A percentile compares a stretch with the other conserved stretches of the same genome.
phyloP scores from a whole-genome alignment of 495 filamentous ascomycete genomes.

The Talaromyces adpressus region DNA sequence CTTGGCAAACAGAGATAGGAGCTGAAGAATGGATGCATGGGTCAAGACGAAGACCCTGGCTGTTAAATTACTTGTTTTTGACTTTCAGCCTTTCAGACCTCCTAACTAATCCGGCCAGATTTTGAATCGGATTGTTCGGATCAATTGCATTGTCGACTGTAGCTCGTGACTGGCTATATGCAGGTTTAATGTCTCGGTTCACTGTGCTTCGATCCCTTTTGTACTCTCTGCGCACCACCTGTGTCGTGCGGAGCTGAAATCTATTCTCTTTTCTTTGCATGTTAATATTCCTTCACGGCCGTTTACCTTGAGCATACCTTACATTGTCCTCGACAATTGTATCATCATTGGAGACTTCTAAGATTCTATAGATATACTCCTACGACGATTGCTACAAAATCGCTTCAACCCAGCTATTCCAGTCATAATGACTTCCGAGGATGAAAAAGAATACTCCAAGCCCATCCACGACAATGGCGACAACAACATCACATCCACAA shows the following conservation, averaged over 20 bases:
- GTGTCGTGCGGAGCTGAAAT: background rate
- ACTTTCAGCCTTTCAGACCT: background rate
- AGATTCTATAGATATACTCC: background rate
- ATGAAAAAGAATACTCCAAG: slow-evolving; percentile 1
- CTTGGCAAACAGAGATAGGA: background rate
- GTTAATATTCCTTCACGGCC: background rate
- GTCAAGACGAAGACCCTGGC: background rate
- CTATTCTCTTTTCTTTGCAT: background rate
- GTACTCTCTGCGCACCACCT: background rate
- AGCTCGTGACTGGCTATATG: background rate
- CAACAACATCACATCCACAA: background rate
- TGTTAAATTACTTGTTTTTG: background rate
- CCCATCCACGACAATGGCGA: slow-evolving; percentile 1
- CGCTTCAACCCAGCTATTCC: background rate
- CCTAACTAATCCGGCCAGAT: background rate
- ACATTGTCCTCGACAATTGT: background rate
- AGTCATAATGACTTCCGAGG: slow-evolving; percentile 1
- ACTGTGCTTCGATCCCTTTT: background rate
- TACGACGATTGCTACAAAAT: background rate
- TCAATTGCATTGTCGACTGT: background rate
- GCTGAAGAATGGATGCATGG: background rate
- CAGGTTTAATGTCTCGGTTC: background rate
- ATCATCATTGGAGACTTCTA: background rate
- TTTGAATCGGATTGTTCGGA: background rate
- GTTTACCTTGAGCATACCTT: background rate